Base-by-base conservation (phyloP, 192 early-diverging fungal species). In the Umbelopsis sp. region DNA sequence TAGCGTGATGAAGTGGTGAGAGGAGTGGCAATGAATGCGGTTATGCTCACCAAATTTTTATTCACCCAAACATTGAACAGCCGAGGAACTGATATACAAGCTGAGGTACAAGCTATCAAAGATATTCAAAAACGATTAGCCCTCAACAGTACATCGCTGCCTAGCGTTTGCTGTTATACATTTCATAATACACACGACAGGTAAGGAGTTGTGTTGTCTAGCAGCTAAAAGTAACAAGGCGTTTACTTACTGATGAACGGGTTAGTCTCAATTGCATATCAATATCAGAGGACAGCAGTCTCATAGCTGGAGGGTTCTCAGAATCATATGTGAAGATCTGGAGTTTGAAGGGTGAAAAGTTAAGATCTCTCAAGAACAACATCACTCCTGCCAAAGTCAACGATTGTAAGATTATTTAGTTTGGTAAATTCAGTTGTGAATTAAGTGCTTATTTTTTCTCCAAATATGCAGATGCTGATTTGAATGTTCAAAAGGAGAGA, bases 251-350 rank as follows among this genome's bases (percentile, higher is more conserved):
- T 17, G 4, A 49, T 9, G 4, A 4, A n/a, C 20, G 47, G 12
- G 16, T 38, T 53, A 91, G 88, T 47, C 78, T 98, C 70, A 98
- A 92, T 70, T 97, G 95, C 74, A 70, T 96, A n/a, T 75, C 86
- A 1, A 81, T 95, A 0, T 91, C 95, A 0, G 84, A 93, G n/a
- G 95, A 98, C 74, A 80, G 91, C 34, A 86, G 89, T 29, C 76
- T 95, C 52, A 79, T 97, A 54, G 93, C 91, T 3, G 94, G 90
- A 26, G 98, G 96, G n/a, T 96, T 97, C 68, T 88, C 93, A 45
- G 97, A 99, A 70, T 98, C 97, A 4, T 92, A 92, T 77, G 82
- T 99, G 49, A 91, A 93, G 59, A 80, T 99, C 45, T 98, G 96
- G 96, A 94, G 91, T 80, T 77, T 99, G 62, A 93, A 86, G 65